Evolutionary conservation across 2,329 filamentous ascomycete genomes (phyloP).

Genomic region (Aspergillus carbonarius): DNA sequence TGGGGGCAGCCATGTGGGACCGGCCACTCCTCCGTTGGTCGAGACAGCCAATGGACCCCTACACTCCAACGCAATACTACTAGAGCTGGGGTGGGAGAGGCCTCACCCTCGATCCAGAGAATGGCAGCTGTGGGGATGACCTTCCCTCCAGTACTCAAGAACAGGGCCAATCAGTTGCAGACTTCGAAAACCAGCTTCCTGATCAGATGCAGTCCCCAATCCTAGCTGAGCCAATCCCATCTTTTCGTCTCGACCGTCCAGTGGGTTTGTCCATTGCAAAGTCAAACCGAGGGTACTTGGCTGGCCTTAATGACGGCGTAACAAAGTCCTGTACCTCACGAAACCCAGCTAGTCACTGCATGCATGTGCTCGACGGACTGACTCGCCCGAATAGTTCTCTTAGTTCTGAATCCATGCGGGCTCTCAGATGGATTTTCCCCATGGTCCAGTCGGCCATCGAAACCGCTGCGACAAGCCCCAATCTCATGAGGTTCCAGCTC

Average conservation of each 20-base stretch:
- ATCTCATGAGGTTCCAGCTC: slow-evolving; percentile 1
- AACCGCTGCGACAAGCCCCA: no score
- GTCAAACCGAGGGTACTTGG: neutral
- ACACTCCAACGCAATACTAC: neutral
- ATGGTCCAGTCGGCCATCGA: neutral
- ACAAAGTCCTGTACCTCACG: neutral
- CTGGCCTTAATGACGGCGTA: neutral
- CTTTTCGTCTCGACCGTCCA: neutral
- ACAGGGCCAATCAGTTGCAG: slow-evolving; percentile 5
- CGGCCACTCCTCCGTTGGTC: neutral
- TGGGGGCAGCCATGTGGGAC: slow-evolving; percentile 5
- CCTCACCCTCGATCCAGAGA: slow-evolving; percentile 20
- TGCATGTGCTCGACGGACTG: neutral
- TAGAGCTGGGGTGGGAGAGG: slow-evolving; percentile 7
- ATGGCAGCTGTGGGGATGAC: slow-evolving; percentile 12
- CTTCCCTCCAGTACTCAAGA: neutral
- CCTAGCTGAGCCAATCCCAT: neutral
- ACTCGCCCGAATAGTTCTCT: neutral
- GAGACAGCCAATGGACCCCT: neutral
- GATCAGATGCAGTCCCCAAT: neutral
- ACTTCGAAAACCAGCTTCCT: neutral
- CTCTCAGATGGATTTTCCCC: neutral
- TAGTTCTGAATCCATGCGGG: neutral
- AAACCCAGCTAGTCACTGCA: neutral
- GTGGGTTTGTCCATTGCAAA: neutral